These are phyloP conservation scores for Endoconidiophora laricicola DNA, from an alignment of 2,329 filamentous ascomycete species.

Conservation along the genomic window DNA sequence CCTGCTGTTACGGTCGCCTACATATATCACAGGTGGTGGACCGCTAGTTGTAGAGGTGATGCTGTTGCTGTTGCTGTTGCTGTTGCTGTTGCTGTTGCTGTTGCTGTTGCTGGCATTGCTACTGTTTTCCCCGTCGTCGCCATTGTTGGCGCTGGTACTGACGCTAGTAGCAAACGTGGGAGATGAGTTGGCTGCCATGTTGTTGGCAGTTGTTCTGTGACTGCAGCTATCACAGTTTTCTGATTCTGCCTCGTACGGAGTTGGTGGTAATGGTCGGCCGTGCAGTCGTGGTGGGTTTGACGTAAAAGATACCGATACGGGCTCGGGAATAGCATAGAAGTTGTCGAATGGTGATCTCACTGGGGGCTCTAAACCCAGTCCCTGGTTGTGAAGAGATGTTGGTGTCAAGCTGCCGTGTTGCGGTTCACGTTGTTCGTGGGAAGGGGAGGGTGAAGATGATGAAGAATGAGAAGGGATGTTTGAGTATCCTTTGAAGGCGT, in stretches of 20 bases:
- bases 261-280: no score
- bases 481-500: background rate
- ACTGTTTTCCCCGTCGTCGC: background rate
- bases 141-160: no score
- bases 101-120: background rate
- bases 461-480: background rate
- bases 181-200: background rate
- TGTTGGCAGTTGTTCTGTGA: background rate
- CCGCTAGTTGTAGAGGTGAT: background rate
- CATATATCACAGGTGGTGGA: no score
- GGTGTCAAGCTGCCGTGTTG: background rate
- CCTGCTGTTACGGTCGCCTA: no score
- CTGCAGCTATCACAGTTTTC: no score
- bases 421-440: background rate
- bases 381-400: background rate
- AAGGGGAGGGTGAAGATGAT: background rate
- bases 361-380: background rate
- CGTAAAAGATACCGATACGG: background rate
- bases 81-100: background rate
- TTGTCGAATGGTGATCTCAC: background rate
- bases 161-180: no score
- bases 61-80: constrained; percentile 1
- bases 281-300: no score
- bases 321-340: background rate
- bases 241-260: no score